Evolutionary conservation across 208 protist species (phyloP).

Genomic region (Crithidia bombi): DNA sequence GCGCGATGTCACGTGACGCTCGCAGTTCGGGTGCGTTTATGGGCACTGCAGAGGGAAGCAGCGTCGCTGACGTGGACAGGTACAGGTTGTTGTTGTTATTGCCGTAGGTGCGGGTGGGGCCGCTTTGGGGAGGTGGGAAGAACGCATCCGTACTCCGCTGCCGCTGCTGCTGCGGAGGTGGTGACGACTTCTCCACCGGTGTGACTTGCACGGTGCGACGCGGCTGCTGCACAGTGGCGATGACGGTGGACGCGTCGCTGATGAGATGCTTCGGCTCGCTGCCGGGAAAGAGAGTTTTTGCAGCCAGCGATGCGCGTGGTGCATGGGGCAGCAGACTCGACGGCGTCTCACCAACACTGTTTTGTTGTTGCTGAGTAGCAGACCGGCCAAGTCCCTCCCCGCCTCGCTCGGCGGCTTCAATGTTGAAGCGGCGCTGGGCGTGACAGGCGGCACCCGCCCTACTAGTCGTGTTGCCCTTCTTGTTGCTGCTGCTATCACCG

Average conservation of each 20-base stretch:
- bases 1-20: neutral
- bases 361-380: neutral
- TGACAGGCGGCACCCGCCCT: too few relatives aligned
- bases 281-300: neutral
- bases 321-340: neutral
- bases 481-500: neutral
- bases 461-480: neutral
- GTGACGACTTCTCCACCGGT: neutral
- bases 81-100: neutral
- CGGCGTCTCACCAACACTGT: neutral
- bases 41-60: neutral
- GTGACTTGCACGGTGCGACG: neutral
- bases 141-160: neutral
- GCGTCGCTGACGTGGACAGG: neutral
- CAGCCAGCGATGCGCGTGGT: neutral
- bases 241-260: constrained; percentile 8
- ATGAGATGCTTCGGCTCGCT: neutral
- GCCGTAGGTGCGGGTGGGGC: neutral
- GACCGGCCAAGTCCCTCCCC: neutral
- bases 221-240: constrained; percentile 26
- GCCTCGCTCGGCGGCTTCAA: constrained; percentile 9
- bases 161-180: neutral
- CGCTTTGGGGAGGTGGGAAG: neutral
- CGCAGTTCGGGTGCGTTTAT: neutral
- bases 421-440: constrained; percentile 3